Base-by-base conservation (phyloP, 257 asterid species). In the Eucommia ulmoides region DNA sequence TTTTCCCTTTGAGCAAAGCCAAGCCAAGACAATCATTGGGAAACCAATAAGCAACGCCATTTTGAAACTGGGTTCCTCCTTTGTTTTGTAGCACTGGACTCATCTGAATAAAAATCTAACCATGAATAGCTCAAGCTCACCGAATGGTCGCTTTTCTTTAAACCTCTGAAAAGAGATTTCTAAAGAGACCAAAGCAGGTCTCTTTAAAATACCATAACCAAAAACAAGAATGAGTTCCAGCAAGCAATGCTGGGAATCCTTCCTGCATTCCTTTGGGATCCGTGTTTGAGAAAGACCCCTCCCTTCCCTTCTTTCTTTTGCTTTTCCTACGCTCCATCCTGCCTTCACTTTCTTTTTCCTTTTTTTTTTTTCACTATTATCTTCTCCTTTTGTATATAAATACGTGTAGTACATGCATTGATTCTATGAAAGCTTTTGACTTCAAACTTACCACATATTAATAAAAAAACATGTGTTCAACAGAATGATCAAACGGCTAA, bases 191-290 rank as follows among this genome's bases (percentile, higher is more conserved):
- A 76, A 78, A 74, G 76, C 68, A 68, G 66, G 51, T 51, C 54
- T 65, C 74, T 76, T 81, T 79, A 79, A 83, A 81, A 80, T 73
- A 76, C n/a, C n/a, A n/a, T n/a, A n/a, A n/a, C n/a, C n/a, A 83
- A 79, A 93, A 88, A 81, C 81, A 76, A 79, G 93, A 81, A 88
- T 78, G 94, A 87, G 84, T 67, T 78, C 63, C 89, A 79, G 81
- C 84, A 64, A 78, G 81, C 70, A 78, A 77, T 77, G 92, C 83
- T 69, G 83, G 93, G 80, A 64, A 77, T 81, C 77, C 61, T 63
- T 82, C 65, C 83, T 65, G 88, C 81, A 77, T 77, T 80, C 82
- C 81, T 72, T 84, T 8, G 97, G 96, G 97, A 84, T 89, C 93
- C 55, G 97, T 72, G 97, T 70, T 62, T 50, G 83, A 77, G 88